phyloP scores from a whole-genome alignment of 2,329 filamentous ascomycete genomes.

The Colletotrichum viniferum region DNA sequence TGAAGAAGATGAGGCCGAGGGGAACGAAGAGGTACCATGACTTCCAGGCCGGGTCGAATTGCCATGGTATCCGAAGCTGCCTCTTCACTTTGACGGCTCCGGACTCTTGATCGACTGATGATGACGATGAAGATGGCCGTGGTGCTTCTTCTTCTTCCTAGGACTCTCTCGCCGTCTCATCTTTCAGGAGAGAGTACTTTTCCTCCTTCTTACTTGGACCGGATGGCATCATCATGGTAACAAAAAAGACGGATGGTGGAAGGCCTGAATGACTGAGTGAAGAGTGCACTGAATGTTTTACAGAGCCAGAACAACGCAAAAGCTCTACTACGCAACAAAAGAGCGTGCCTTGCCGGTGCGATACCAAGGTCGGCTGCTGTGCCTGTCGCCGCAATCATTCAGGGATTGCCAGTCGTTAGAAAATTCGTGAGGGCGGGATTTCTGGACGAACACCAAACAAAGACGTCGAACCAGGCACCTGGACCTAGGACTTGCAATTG shows the following conservation, averaged over 20 bases:
- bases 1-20: neutral
- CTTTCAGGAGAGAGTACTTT: neutral
- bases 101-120: neutral
- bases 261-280: neutral
- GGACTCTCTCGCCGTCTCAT: neutral
- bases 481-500: neutral
- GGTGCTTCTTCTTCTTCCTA: neutral
- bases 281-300: neutral
- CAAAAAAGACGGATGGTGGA: neutral
- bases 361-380: neutral
- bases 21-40: slow-evolving; percentile 4
- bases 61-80: neutral
- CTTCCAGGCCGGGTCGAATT: slow-evolving; percentile 9
- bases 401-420: neutral
- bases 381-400: neutral
- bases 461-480: neutral
- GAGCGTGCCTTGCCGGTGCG: neutral
- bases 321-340: neutral
- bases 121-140: neutral
- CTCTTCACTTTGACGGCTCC: neutral
- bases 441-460: neutral
- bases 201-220: neutral
- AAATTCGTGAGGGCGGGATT: neutral
- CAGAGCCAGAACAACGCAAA: neutral
- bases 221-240: neutral